A percentile compares a stretch with the other conserved stretches of the same genome.
Evolutionary conservation across 805 yeast genomes (phyloP).

Genomic region (Starmerella gropengiesseri): DNA sequence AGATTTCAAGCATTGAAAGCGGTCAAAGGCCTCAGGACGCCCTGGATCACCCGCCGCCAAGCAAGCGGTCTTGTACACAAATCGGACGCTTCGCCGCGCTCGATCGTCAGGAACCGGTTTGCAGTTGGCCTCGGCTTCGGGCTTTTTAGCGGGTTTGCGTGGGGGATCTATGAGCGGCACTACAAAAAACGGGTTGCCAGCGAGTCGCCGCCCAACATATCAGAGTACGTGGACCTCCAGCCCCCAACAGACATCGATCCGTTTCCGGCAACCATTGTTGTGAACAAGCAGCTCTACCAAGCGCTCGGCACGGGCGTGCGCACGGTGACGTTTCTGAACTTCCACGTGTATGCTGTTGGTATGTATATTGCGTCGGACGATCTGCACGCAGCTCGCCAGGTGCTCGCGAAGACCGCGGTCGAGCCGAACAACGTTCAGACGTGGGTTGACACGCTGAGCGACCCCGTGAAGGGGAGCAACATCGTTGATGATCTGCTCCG

Average conservation of each 20-base stretch:
- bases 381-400: slow-evolving; percentile 19
- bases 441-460: slow-evolving; percentile 32
- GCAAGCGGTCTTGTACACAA: too few species aligned
- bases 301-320: slow-evolving; percentile 74
- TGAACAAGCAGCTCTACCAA: slow-evolving; percentile 33
- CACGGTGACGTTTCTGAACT: slow-evolving; percentile 66
- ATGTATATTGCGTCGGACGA: slow-evolving; percentile 63
- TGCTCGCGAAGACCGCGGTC: slow-evolving; percentile 13
- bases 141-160: slow-evolving; percentile 2
- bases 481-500: slow-evolving; percentile 49
- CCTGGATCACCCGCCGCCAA: too few species aligned
- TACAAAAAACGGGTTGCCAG: neutral
- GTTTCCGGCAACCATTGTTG: slow-evolving; percentile 26
- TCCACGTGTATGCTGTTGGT: slow-evolving; percentile 83
- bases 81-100: neutral
- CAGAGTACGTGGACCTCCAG: slow-evolving; percentile 19
- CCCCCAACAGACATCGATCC: slow-evolving; percentile 31
- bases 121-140: slow-evolving; percentile 10
- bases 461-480: slow-evolving; percentile 39
- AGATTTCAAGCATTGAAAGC: too few species aligned
- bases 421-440: slow-evolving; percentile 2
- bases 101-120: slow-evolving; percentile 5
- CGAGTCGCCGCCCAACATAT: slow-evolving; percentile 3
- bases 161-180: slow-evolving; percentile 1
- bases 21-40: too few species aligned